These are phyloP conservation scores for Cryptococcus jaspeensis DNA, from an alignment of 1,284 basidiomycete species.

Conservation along the genomic window DNA sequence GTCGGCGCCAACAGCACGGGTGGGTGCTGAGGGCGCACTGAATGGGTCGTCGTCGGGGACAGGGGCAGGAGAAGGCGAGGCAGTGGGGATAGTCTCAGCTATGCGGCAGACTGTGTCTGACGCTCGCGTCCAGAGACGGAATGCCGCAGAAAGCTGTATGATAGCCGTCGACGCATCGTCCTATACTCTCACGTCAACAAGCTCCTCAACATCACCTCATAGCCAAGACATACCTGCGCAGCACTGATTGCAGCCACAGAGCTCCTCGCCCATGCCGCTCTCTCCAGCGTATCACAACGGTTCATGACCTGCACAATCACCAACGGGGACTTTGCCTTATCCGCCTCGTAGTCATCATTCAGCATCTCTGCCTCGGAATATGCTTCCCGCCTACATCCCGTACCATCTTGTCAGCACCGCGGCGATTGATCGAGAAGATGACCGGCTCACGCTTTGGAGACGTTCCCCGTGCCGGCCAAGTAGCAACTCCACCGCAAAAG, in stretches of 20 bases:
- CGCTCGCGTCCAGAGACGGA: conserved; percentile 77
- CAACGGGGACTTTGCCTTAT: conserved; percentile 22
- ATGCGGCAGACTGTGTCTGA: conserved; percentile 68
- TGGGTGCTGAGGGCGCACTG: conserved; percentile 14
- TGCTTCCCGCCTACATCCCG: conserved; percentile 6
- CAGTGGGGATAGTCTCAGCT: conserved; percentile 44
- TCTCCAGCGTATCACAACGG: conserved; percentile 62
- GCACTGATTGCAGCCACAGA: conserved; percentile 68
- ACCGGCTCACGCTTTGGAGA: conserved; percentile 63
- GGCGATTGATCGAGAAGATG: background rate
- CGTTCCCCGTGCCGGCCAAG: conserved; percentile 63
- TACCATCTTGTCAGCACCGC: background rate
- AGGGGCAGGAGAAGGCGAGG: background rate
- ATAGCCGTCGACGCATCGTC: conserved; percentile 65
- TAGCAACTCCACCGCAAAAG: conserved; percentile 66
- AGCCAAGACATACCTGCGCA: conserved; percentile 57
- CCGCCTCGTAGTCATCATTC: conserved; percentile 49
- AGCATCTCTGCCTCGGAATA: conserved; percentile 42
- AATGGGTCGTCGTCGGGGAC: conserved; percentile 29
- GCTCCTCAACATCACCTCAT: background rate
- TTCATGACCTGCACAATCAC: conserved; percentile 57
- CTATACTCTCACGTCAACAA: conserved; percentile 51
- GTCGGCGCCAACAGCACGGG: conserved; percentile 37
- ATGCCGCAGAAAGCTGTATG: conserved; percentile 64
- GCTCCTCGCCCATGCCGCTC: conserved; percentile 67